These are phyloP conservation scores for Euphorbia pulcherrima DNA, from an alignment of 345 rosid species.

Conservation along the genomic window DNA sequence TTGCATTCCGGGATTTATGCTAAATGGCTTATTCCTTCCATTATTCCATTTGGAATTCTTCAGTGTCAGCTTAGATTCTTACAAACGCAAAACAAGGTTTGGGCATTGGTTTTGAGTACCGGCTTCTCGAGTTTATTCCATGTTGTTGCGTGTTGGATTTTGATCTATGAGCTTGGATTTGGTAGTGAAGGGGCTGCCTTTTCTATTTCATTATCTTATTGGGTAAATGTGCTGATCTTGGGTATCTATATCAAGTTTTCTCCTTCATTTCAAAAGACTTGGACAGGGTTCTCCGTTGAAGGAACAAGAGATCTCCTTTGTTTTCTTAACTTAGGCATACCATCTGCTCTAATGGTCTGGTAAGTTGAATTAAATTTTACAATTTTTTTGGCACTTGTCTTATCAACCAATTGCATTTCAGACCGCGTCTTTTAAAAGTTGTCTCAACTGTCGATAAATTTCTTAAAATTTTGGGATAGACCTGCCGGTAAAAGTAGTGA, in stretches of 20 bases:
- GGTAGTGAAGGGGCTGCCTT: constrained; percentile 39
- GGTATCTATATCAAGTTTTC: constrained; percentile 33
- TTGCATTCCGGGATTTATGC: constrained; percentile 25
- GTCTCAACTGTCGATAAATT: too few species aligned
- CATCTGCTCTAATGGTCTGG: constrained; percentile 41
- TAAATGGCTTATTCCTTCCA: constrained; percentile 29
- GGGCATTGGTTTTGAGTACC: constrained; percentile 23
- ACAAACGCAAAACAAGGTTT: constrained; percentile 25
- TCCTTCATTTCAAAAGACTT: constrained; percentile 26
- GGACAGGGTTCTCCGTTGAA: constrained; percentile 34
- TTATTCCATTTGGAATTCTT: constrained; percentile 33
- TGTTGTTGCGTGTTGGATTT: constrained; percentile 31
- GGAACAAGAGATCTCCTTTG: constrained; percentile 20
- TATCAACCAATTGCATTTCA: too few species aligned
- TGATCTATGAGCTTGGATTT: constrained; percentile 22
- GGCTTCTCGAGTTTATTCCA: constrained; percentile 27
- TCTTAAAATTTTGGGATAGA: too few species aligned
- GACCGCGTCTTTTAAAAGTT: too few species aligned
- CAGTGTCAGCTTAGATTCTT: constrained; percentile 37
- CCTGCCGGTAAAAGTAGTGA: too few species aligned
- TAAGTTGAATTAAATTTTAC: neutral
- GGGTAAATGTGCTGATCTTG: constrained; percentile 34
- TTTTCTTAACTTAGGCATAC: constrained; percentile 31
- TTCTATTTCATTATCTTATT: constrained; percentile 29
- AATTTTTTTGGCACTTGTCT: too few species aligned